Evolutionary conservation across 768 basidiomycete species (phyloP).

Genomic region (Pisolithus albus): DNA sequence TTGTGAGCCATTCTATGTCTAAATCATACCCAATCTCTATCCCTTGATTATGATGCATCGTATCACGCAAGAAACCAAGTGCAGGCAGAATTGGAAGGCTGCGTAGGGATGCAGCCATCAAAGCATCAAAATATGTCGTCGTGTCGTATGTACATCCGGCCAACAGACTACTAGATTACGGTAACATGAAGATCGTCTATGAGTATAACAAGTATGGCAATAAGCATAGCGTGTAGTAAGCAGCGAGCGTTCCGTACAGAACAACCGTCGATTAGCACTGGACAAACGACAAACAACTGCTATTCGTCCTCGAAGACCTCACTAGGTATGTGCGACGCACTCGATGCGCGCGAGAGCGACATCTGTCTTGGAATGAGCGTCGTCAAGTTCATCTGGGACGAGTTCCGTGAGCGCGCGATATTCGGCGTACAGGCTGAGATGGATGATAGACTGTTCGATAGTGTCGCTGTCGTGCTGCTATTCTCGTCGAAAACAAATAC

Average conservation of each 20-base stretch:
- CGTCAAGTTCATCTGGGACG: constrained; percentile 57
- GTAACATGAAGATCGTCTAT: not conserved
- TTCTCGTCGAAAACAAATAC: not conserved
- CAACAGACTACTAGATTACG: not conserved
- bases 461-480: constrained; percentile 8
- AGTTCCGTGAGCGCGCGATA: constrained; percentile 54
- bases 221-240: not conserved
- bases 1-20: too few species aligned
- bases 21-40: too few species aligned
- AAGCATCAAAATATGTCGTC: not conserved
- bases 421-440: constrained; percentile 30
- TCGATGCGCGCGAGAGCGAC: constrained; percentile 32
- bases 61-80: too few species aligned
- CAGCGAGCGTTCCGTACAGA: not conserved
- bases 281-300: not conserved
- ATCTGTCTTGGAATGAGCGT: constrained; percentile 42
- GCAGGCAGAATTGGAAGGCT: too few species aligned
- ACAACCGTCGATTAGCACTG: not conserved
- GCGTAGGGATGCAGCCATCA: too few species aligned
- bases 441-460: constrained; percentile 30
- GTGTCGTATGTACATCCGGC: not conserved
- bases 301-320: not conserved
- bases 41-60: too few species aligned
- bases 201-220: not conserved
- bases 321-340: constrained; percentile 10